These are phyloP conservation scores for Fusarium euwallaceae DNA, from an alignment of 2,329 filamentous ascomycete species.

Conservation along the genomic window DNA sequence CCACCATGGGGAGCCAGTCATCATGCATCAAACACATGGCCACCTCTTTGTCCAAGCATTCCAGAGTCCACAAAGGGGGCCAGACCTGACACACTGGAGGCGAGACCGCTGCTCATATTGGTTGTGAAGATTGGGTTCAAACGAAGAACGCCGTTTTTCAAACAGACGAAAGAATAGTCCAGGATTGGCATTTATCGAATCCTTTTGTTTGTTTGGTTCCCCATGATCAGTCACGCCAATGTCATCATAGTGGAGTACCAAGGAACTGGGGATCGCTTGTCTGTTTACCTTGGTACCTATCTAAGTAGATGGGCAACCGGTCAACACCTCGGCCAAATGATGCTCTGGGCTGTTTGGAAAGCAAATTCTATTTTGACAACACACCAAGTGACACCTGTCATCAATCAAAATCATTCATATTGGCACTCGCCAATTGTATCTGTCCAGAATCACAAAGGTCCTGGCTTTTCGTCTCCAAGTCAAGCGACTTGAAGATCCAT, in stretches of 20 bases:
- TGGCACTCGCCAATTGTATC: background rate
- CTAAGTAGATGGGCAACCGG: background rate
- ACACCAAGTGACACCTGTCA: background rate
- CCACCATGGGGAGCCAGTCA: slow-evolving; percentile 10
- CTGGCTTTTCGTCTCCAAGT: slow-evolving; percentile 5
- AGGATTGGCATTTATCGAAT: background rate
- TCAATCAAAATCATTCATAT: slow-evolving; percentile 13
- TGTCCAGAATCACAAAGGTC: background rate
- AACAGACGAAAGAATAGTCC: background rate
- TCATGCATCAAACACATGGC: slow-evolving; percentile 30
- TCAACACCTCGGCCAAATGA: background rate
- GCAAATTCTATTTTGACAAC: background rate
- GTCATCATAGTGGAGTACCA: slow-evolving; percentile 5
- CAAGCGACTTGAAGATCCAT: background rate
- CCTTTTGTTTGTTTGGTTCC: background rate
- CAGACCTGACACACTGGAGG: background rate
- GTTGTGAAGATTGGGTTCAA: background rate
- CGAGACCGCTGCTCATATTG: background rate
- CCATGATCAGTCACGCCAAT: background rate
- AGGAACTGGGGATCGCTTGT: background rate
- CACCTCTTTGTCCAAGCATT: slow-evolving; percentile 25
- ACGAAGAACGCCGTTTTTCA: background rate
- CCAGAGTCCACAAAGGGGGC: background rate
- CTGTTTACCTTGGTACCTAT: background rate
- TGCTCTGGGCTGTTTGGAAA: background rate